Evolutionary conservation across 805 yeast species (phyloP).

Genomic region (Tetrapisispora nanseiensis): DNA sequence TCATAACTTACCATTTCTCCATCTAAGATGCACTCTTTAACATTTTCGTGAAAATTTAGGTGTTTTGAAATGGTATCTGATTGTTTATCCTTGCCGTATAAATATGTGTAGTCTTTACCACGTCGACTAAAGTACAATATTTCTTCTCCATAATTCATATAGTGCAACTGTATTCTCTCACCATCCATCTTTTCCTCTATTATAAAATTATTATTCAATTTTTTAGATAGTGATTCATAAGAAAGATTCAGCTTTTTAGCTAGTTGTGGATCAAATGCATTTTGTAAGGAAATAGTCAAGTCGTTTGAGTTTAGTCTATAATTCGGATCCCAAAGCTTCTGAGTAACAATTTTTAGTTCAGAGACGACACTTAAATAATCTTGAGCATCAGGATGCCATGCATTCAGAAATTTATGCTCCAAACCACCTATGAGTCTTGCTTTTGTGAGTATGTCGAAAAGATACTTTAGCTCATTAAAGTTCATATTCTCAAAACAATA

Average conservation of each 20-base stretch:
- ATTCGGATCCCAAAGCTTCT: conserved; percentile 43
- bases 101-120: conserved; percentile 60
- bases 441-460: conserved; percentile 58
- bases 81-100: conserved; percentile 49
- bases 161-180: conserved; percentile 75
- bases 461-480: conserved; percentile 55
- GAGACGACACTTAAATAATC: conserved; percentile 56
- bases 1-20: conserved; percentile 95
- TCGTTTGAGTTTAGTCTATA: conserved; percentile 35
- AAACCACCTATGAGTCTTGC: conserved; percentile 49
- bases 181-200: conserved; percentile 94
- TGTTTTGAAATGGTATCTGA: conserved; percentile 48
- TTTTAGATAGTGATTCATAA: conserved; percentile 42
- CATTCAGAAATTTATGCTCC: conserved; percentile 45
- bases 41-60: conserved; percentile 31
- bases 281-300: conserved; percentile 27
- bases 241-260: conserved; percentile 46
- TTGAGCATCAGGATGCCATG: conserved; percentile 76
- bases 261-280: conserved; percentile 64
- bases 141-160: conserved; percentile 35
- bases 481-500: conserved; percentile 46
- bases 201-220: conserved; percentile 41
- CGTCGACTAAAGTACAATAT: conserved; percentile 43
- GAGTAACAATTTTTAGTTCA: conserved; percentile 50
- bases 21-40: conserved; percentile 44